Percentiles rank a stretch among this genome's conserved stretches.
Conservation (phyloP, 176 grass and related monocot species). For the Ensete glaucum region DNA sequence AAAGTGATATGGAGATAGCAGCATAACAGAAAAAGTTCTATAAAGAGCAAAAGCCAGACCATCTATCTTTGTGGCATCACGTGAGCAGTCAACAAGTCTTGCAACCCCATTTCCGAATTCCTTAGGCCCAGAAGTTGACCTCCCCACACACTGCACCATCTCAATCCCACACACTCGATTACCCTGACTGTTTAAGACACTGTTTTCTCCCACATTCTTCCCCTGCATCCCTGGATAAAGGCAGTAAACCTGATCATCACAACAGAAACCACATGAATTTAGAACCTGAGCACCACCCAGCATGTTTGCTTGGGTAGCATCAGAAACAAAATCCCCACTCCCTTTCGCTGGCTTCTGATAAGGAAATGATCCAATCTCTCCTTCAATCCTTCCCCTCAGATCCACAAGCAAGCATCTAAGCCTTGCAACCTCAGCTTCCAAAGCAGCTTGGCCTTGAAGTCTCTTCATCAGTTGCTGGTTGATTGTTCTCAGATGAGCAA, state of each 20-base stretch:
- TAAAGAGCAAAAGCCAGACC: background rate
- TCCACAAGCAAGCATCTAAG: conserved; percentile 64
- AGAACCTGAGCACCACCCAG: background rate
- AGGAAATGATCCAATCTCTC: conserved; percentile 37
- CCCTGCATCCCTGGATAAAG: background rate
- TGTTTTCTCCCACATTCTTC: background rate
- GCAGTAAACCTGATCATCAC: conserved; percentile 1
- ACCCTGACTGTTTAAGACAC: background rate
- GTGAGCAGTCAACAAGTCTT: background rate
- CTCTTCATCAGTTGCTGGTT: conserved; percentile 55
- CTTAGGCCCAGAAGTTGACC: background rate
- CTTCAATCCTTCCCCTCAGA: conserved; percentile 60
- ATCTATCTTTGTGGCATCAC: background rate
- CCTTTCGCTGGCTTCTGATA: conserved; percentile 24
- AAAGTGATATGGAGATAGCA: no score
- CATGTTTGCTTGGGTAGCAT: background rate
- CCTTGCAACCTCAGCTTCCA: conserved; percentile 60
- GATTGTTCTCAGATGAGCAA: conserved; percentile 47
- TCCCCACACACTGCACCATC: background rate
- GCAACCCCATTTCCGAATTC: background rate
- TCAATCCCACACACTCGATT: background rate
- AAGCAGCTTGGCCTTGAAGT: conserved; percentile 47
- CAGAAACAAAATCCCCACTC: background rate
- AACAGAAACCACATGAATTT: background rate
- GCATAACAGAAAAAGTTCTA: no score